Base-by-base conservation (phyloP, 305 asterid genomes). In the Nicotiana rustica region DNA sequence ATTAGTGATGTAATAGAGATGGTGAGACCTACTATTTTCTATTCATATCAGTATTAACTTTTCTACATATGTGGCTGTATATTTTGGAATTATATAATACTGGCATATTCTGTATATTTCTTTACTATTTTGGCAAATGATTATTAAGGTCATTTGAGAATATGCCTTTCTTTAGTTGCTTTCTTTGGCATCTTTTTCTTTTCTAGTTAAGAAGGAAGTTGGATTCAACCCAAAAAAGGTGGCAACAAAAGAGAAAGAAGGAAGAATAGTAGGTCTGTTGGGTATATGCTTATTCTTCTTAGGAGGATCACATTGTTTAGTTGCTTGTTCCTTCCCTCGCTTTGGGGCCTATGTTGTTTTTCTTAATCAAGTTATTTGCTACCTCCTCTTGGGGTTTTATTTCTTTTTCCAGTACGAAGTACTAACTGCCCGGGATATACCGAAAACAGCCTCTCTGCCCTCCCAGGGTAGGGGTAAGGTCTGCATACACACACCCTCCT, bases 91-190 rank as follows among this genome's bases (percentile, higher is more conserved):
- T 41, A 61, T 79, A 62, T 79, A 29, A 29, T 62, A 79, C 67
- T 64, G 64, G 79, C 79, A 52, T 65, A 29, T 67, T 61, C 75
- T 79, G 77, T 64, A 21, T 62, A 64, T 44, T 79, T 79, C 6
- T 47, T 47, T 44, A 25, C 31, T 33, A 21, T 38, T 60, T 65
- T 19, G 75, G 75, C 10, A 62, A 79, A 47, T 49, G 57, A 36
- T 78, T 52, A 57, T 36, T 33, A 18, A 14, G 82, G 67, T 36
- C 29, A 8, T 65, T 60, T 68, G n/a, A 78, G 83, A 67, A 83
- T 83, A 79, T 69, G 76, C 86, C 47, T 65, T 84, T 75, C 83
- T 84, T 70, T 61, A 83, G 86, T 67, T 67, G 69, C 17, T 41
- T 31, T 12, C 19, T 33, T 56, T 47, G 19, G 78, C 78, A 44